phyloP scores from a whole-genome alignment of 1,284 basidiomycete genomes.

The Rhodotorula sp. region DNA sequence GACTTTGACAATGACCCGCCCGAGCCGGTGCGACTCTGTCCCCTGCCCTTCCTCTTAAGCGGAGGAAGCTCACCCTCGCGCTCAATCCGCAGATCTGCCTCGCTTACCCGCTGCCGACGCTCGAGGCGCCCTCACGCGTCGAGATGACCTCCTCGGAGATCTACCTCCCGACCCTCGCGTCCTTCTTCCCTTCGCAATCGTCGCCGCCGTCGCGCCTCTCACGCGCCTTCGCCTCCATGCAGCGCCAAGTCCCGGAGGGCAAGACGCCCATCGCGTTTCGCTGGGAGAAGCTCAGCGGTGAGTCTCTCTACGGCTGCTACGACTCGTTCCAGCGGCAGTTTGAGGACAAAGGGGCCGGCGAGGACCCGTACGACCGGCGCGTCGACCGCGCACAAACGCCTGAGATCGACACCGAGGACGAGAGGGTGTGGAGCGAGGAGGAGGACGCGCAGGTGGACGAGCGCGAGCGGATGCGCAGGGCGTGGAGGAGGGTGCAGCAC shows the following conservation, averaged over 20 bases:
- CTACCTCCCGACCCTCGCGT: constrained; percentile 3
- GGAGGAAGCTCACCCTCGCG: background rate
- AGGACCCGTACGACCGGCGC: no score
- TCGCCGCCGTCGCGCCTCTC: background rate
- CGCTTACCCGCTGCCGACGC: constrained; percentile 6
- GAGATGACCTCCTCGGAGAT: constrained; percentile 27
- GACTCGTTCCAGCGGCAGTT: no score
- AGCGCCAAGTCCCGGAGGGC: background rate
- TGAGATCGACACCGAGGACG: background rate
- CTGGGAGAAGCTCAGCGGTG: background rate
- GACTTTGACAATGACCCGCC: constrained; percentile 16
- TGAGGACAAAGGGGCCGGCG: background rate
- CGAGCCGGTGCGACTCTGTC: constrained; percentile 7
- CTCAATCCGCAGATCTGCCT: constrained; percentile 13
- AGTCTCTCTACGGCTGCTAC: background rate
- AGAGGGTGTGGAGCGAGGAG: background rate
- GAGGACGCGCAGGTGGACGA: background rate
- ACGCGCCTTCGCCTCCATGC: background rate
- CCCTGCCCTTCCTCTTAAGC: no score
- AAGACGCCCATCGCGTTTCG: background rate
- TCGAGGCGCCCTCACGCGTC: constrained; percentile 8
- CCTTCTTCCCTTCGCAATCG: background rate
- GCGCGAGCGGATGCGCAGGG: background rate
- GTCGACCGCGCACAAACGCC: no score
- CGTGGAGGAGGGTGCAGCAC: background rate